These are phyloP conservation scores for Ananas comosus DNA, from an alignment of 176 grass and related monocot species.

Conservation along the genomic window DNA sequence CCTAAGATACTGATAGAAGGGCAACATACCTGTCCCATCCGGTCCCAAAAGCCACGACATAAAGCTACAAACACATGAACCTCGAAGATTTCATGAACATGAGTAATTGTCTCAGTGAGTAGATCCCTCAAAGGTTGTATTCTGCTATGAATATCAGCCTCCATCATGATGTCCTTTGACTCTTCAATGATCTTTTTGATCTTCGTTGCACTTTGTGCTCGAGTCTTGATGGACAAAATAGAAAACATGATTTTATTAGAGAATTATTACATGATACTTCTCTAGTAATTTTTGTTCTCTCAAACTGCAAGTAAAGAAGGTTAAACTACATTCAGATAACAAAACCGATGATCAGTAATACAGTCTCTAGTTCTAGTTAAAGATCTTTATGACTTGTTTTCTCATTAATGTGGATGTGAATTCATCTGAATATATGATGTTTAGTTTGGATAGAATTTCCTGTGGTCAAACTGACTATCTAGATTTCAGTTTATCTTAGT, in stretches of 20 bases:
- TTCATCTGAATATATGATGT: background rate
- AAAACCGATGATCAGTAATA: no score
- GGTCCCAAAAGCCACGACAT: slow-evolving; percentile 89
- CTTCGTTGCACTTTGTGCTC: slow-evolving; percentile 69
- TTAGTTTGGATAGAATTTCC: background rate
- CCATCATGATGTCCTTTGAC: slow-evolving; percentile 76
- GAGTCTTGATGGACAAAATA: slow-evolving; percentile 43
- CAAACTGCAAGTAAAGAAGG: background rate
- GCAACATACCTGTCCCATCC: slow-evolving; percentile 77
- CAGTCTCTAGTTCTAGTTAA: no score
- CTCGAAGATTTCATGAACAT: slow-evolving; percentile 71
- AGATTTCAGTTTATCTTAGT: background rate
- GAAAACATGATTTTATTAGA: background rate
- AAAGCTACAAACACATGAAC: slow-evolving; percentile 72
- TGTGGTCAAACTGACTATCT: background rate
- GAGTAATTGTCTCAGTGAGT: slow-evolving; percentile 64
- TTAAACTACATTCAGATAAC: background rate
- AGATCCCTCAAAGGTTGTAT: slow-evolving; percentile 80
- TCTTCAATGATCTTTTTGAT: slow-evolving; percentile 94
- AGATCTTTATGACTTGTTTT: background rate
- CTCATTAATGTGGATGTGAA: background rate
- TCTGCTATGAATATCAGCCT: slow-evolving; percentile 82
- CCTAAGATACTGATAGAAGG: background rate
- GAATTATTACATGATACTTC: background rate
- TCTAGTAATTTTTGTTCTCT: background rate